phyloP scores from a whole-genome alignment of 2,329 filamentous ascomycete genomes.

The Waltergamsia citrina region DNA sequence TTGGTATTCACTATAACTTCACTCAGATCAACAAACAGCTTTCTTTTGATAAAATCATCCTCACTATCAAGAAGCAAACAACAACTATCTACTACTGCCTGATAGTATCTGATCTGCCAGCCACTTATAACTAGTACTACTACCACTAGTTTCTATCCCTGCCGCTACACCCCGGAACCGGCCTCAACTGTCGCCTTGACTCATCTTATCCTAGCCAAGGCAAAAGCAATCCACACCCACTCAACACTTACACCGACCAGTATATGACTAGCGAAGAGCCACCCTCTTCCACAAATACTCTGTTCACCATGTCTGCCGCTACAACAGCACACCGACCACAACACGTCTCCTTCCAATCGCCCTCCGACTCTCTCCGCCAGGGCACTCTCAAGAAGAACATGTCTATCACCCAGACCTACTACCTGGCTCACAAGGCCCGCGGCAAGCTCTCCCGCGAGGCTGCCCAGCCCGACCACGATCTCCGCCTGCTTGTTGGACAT shows the following conservation, averaged over 20 bases:
- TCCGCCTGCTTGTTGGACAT: conserved; percentile 90
- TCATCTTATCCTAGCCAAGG: conserved; percentile 13
- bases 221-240: conserved; percentile 7
- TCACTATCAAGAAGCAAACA: background rate
- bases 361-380: conserved; percentile 15
- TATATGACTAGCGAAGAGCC: conserved; percentile 10
- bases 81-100: too few species aligned
- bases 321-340: conserved; percentile 14
- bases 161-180: conserved; percentile 11
- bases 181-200: conserved; percentile 14
- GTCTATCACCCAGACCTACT: conserved; percentile 98
- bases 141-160: background rate
- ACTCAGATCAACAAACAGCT: conserved; percentile 2
- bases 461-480: conserved; percentile 83
- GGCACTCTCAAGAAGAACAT: conserved; percentile 64
- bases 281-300: background rate
- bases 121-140: too few species aligned
- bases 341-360: conserved; percentile 9
- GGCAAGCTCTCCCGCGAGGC: conserved; percentile 93
- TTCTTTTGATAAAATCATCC: background rate
- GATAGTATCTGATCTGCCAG: too few species aligned
- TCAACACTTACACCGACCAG: too few species aligned
- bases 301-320: conserved; percentile 19
- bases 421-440: conserved; percentile 91
- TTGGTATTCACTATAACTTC: conserved; percentile 1